A percentile compares a stretch with the other conserved stretches of the same genome.
These are phyloP conservation scores for Scutellaria baicalensis DNA, from an alignment of 257 asterid species.

Conservation along the genomic window DNA sequence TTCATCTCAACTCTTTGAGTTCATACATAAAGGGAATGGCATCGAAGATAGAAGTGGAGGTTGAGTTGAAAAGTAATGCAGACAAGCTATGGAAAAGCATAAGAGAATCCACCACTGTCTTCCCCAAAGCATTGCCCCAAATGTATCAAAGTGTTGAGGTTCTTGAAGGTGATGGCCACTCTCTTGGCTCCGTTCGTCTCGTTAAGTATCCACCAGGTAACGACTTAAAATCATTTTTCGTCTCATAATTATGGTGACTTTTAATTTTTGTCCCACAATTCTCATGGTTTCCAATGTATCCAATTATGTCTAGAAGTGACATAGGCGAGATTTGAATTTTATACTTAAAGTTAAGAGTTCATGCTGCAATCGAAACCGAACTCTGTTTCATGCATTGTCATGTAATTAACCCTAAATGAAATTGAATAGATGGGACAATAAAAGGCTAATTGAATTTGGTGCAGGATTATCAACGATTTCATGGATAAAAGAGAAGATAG, in stretches of 20 bases:
- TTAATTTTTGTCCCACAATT: too few species aligned
- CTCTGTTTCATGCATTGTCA: too few species aligned
- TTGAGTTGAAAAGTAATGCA: conserved; percentile 47
- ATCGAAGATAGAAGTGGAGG: conserved; percentile 55
- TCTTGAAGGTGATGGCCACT: conserved; percentile 78
- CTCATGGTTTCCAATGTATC: too few species aligned
- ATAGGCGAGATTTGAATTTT: too few species aligned
- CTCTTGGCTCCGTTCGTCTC: conserved; percentile 59
- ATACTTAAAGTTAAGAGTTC: too few species aligned
- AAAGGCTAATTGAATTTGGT: background rate
- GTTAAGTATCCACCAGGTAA: conserved; percentile 49
- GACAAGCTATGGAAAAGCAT: conserved; percentile 57
- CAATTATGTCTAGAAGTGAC: too few species aligned
- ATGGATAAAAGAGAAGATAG: conserved; percentile 65
- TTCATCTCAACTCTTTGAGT: background rate
- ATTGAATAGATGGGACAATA: too few species aligned
- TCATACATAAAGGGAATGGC: conserved; percentile 28
- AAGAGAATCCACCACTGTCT: conserved; percentile 45
- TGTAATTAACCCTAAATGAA: too few species aligned
- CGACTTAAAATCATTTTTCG: too few species aligned
- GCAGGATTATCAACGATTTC: conserved; percentile 40
- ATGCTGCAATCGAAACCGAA: too few species aligned
- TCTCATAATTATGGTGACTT: too few species aligned
- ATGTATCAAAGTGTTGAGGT: conserved; percentile 54
- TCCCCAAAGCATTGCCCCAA: conserved; percentile 70